Conservation (phyloP, 2,329 filamentous ascomycete genomes). For the Zopfia rhizophila region DNA sequence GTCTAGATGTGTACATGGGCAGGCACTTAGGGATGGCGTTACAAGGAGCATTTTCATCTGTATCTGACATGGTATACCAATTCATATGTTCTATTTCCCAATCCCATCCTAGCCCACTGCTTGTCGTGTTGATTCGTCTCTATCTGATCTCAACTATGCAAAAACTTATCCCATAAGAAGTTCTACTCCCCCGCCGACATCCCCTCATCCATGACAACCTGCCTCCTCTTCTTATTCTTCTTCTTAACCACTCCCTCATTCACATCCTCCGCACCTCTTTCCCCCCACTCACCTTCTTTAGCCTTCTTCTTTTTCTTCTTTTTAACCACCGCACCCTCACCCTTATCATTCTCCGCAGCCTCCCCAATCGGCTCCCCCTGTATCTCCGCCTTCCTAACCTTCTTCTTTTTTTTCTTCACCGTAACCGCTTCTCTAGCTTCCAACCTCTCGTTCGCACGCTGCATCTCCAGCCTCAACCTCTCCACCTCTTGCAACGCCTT, state of each 20-base stretch:
- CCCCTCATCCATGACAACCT: conserved; percentile 45
- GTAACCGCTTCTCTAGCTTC: conserved; percentile 74
- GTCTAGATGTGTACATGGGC: too few species aligned
- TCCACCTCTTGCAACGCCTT: conserved; percentile 91
- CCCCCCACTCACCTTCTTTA: conserved; percentile 36
- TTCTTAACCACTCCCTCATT: conserved; percentile 46
- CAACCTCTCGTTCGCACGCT: conserved; percentile 79
- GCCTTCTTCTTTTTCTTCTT: conserved; percentile 59
- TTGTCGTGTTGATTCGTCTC: too few species aligned
- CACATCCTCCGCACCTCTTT: conserved; percentile 20
- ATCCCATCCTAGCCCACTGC: conserved; percentile 1
- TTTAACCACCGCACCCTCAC: conserved; percentile 27
- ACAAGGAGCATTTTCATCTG: too few species aligned
- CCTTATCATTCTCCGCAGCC: conserved; percentile 23
- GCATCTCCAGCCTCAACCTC: conserved; percentile 86
- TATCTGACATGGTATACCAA: not conserved
- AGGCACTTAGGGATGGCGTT: too few species aligned
- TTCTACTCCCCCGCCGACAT: conserved; percentile 7
- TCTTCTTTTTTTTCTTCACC: conserved; percentile 69
- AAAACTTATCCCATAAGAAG: not conserved
- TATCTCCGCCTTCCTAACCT: conserved; percentile 47
- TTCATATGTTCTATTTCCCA: not conserved
- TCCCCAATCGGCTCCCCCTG: conserved; percentile 24
- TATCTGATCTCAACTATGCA: too few species aligned
- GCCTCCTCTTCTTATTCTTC: conserved; percentile 55